A percentile compares a stretch with the other conserved stretches of the same genome.
These are phyloP conservation scores for Salix arbutifolia DNA, from an alignment of 345 rosid genomes.

Conservation along the genomic window DNA sequence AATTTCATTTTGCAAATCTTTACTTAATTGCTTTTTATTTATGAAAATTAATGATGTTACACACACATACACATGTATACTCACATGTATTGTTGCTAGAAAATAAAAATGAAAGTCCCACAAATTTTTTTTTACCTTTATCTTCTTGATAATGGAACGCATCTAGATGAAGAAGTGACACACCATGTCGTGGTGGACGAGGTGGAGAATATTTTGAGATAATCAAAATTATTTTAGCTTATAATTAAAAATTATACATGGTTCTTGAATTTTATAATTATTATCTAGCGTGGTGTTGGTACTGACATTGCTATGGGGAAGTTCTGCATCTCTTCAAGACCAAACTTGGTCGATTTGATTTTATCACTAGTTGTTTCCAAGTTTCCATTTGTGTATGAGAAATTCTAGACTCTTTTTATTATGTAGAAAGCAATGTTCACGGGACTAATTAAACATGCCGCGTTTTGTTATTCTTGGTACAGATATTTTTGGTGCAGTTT, in stretches of 20 bases:
- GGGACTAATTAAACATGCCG: neutral
- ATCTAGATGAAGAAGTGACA: conserved; percentile 10
- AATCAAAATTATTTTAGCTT: neutral
- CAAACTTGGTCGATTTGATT: neutral
- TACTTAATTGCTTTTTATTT: too few species aligned
- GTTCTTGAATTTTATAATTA: conserved; percentile 5
- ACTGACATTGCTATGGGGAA: neutral
- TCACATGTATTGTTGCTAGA: neutral
- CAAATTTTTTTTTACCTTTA: conserved; percentile 11
- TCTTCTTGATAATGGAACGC: conserved; percentile 4
- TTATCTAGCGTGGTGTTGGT: neutral
- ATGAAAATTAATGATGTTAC: too few species aligned
- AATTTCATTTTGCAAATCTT: neutral
- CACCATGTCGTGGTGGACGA: neutral
- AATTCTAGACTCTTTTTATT: neutral
- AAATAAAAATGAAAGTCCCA: conserved; percentile 7
- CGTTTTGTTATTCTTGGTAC: neutral
- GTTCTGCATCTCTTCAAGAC: neutral
- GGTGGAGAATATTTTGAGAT: neutral
- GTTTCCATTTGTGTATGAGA: neutral
- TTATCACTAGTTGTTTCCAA: neutral
- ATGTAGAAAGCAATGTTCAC: neutral
- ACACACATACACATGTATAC: too few species aligned
- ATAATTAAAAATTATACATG: neutral
- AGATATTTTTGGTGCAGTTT: conserved; percentile 8